phyloP scores from a whole-genome alignment of 495 filamentous ascomycete species.

The Aspergillus sclerotioniger region DNA sequence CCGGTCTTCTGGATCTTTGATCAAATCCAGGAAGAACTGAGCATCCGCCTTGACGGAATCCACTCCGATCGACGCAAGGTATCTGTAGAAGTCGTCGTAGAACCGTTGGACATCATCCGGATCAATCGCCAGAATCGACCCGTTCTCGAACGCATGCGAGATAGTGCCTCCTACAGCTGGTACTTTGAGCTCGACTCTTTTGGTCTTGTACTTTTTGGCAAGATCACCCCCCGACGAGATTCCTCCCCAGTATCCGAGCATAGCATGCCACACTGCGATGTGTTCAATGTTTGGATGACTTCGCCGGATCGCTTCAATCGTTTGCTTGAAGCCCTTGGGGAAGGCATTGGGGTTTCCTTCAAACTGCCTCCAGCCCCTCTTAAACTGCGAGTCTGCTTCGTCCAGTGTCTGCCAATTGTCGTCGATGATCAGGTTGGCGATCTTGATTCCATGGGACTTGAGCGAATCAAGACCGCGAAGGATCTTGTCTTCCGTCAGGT shows the following conservation, averaged over 20 bases:
- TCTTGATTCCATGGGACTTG: slow-evolving; percentile 66
- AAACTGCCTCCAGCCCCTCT: slow-evolving; percentile 63
- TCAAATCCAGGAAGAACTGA: slow-evolving; percentile 81
- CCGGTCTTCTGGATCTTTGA: slow-evolving; percentile 64
- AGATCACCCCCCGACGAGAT: slow-evolving; percentile 70
- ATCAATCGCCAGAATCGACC: slow-evolving; percentile 59
- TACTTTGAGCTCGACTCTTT: slow-evolving; percentile 59
- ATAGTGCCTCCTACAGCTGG: slow-evolving; percentile 59
- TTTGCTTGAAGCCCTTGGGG: slow-evolving; percentile 70
- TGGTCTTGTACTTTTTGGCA: slow-evolving; percentile 73
- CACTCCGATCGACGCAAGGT: slow-evolving; percentile 65
- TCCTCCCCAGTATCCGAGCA: slow-evolving; percentile 96
- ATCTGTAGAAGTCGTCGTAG: slow-evolving; percentile 90
- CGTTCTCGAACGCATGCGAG: slow-evolving; percentile 22
- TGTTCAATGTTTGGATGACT: slow-evolving; percentile 73
- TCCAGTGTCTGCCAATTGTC: slow-evolving; percentile 93
- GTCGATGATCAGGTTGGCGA: slow-evolving; percentile 86
- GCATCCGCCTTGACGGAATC: slow-evolving; percentile 89
- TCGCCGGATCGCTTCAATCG: slow-evolving; percentile 64
- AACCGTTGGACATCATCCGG: slow-evolving; percentile 68
- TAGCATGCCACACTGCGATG: slow-evolving; percentile 91
- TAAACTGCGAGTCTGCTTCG: slow-evolving; percentile 49
- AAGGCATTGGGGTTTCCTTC: slow-evolving; percentile 82
- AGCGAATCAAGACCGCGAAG: slow-evolving; percentile 69
- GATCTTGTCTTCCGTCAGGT: slow-evolving; percentile 77